These are phyloP conservation scores for Aspergillus hancockii DNA, from an alignment of 495 filamentous ascomycete species.

Conservation along the genomic window DNA sequence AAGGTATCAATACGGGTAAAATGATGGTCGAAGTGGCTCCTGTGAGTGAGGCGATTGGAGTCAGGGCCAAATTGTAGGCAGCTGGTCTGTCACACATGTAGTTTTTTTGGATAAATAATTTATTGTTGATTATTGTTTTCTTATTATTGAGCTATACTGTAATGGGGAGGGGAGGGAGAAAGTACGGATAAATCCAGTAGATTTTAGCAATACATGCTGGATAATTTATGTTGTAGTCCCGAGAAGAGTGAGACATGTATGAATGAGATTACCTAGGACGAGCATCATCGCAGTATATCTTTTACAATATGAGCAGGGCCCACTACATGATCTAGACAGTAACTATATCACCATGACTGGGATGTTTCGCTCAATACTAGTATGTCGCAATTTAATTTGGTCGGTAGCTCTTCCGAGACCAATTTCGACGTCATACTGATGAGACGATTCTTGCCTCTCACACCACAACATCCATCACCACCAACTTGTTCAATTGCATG, in stretches of 20 bases:
- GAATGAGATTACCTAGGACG: too few species aligned
- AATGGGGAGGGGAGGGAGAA: too few species aligned
- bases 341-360: too few species aligned
- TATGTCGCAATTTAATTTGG: neutral
- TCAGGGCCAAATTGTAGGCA: slow-evolving; percentile 35
- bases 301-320: neutral
- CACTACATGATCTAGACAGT: neutral
- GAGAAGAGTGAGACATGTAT: too few species aligned
- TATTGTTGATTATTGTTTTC: neutral
- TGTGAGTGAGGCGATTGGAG: slow-evolving; percentile 29
- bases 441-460: slow-evolving; percentile 6
- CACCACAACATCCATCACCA: neutral
- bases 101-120: neutral
- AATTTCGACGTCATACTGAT: slow-evolving; percentile 22
- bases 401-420: neutral
- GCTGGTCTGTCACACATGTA: slow-evolving; percentile 6
- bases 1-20: slow-evolving; percentile 54
- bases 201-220: neutral
- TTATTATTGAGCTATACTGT: too few species aligned
- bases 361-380: too few species aligned
- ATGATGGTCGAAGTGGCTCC: slow-evolving; percentile 52
- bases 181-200: neutral
- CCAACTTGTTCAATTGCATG: neutral
- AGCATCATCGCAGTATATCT: too few species aligned
- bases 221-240: too few species aligned